Conservation (phyloP, 192 early-diverging fungal species). For the Coemansia sp. region DNA sequence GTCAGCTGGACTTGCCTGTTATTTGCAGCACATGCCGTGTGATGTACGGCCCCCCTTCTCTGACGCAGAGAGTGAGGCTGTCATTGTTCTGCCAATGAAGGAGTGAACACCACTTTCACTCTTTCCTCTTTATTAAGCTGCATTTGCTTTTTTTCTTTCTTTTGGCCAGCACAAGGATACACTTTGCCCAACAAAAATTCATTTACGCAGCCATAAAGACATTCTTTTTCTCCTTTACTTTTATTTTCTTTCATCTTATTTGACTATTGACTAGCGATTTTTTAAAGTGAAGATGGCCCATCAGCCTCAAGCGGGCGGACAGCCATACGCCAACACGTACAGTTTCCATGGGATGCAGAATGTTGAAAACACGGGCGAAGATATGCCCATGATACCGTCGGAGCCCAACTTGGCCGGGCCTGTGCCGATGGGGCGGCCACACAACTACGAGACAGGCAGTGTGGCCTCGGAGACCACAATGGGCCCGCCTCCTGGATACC, state of each 20-base stretch:
- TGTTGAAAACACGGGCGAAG: conserved; percentile 19
- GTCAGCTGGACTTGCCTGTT: background rate
- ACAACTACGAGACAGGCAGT: conserved; percentile 16
- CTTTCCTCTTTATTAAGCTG: conserved; percentile 4
- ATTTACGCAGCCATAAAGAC: background rate
- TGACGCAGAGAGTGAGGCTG: background rate
- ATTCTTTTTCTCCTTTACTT: conserved; percentile 2
- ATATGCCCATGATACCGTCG: conserved; percentile 13
- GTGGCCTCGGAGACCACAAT: conserved; percentile 10
- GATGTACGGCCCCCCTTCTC: conserved; percentile 1
- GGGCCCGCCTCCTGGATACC: background rate
- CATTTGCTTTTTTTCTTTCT: background rate
- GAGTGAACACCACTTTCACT: background rate
- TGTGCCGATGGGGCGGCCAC: conserved; percentile 8
- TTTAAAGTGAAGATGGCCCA: conserved; percentile 8
- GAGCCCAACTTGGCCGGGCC: conserved; percentile 7
- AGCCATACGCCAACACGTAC: conserved; percentile 28
- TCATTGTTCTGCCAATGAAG: background rate
- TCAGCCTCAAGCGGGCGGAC: conserved; percentile 4
- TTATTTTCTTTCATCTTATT: background rate
- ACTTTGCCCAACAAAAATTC: background rate
- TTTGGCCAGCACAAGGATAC: background rate
- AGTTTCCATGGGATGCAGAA: conserved; percentile 46
- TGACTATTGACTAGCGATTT: background rate
- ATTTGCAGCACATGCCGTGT: conserved; percentile 3